These are phyloP conservation scores for Coemansia sp. DNA, from an alignment of 192 early-diverging fungal species.

Conservation along the genomic window DNA sequence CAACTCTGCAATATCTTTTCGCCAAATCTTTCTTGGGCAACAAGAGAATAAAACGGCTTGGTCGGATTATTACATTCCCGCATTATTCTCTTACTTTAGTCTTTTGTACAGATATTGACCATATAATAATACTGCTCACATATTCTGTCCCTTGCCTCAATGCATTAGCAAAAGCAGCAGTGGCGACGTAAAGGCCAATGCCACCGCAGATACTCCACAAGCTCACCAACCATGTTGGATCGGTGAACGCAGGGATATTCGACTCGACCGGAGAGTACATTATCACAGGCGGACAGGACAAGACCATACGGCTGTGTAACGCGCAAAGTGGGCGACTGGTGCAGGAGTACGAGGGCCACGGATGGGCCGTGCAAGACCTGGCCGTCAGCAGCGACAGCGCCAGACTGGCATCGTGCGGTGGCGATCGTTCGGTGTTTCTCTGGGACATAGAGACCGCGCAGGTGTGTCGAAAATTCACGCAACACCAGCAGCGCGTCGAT, in stretches of 20 bases:
- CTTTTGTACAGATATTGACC: too few species aligned
- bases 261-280: slow-evolving; percentile 78
- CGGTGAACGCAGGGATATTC: slow-evolving; percentile 68
- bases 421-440: slow-evolving; percentile 75
- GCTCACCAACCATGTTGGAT: slow-evolving; percentile 65
- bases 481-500: slow-evolving; percentile 84
- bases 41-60: too few species aligned
- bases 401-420: slow-evolving; percentile 76
- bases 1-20: too few species aligned
- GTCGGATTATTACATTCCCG: too few species aligned
- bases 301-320: slow-evolving; percentile 69
- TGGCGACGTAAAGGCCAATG: neutral
- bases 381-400: slow-evolving; percentile 58
- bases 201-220: slow-evolving; percentile 28
- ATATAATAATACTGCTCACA: too few species aligned
- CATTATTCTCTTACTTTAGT: too few species aligned
- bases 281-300: slow-evolving; percentile 79
- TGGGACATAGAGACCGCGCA: slow-evolving; percentile 85
- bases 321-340: slow-evolving; percentile 67
- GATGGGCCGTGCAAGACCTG: slow-evolving; percentile 70
- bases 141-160: neutral
- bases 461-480: slow-evolving; percentile 71
- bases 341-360: slow-evolving; percentile 82
- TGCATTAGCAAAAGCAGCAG: too few species aligned
- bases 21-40: too few species aligned